Conservation (phyloP, 129 eudicot species). For the Smallanthus sonchifolius region DNA sequence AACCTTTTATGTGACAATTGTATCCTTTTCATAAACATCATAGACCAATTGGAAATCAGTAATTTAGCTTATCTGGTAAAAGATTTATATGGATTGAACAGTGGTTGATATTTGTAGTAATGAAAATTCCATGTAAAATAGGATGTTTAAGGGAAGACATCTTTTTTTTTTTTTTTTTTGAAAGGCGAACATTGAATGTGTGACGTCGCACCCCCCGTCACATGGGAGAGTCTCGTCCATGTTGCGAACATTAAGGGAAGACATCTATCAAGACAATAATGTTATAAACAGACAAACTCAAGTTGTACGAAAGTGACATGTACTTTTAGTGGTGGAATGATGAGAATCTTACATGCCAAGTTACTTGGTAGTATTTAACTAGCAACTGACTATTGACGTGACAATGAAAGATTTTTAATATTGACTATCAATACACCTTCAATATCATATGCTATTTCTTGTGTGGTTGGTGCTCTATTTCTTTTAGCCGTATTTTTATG, state of each 20-base stretch:
- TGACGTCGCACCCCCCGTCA: no score
- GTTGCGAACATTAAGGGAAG: no score
- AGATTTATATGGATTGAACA: background rate
- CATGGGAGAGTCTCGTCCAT: no score
- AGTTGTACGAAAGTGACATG: background rate
- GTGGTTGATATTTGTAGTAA: background rate
- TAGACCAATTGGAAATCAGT: background rate
- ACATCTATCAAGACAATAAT: background rate
- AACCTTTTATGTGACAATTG: background rate
- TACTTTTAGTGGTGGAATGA: slow-evolving; percentile 2
- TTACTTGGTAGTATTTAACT: background rate
- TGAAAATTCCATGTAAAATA: background rate
- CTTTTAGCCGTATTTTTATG: no score
- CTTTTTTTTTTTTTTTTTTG: no score
- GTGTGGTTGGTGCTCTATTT: no score
- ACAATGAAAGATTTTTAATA: background rate
- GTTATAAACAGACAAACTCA: background rate
- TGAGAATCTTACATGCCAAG: background rate
- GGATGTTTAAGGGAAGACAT: slow-evolving; percentile 3
- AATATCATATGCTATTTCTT: background rate
- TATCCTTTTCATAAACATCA: no score
- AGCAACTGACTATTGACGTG: background rate
- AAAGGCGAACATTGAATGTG: no score
- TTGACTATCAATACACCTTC: background rate
- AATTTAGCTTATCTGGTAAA: background rate